Base-by-base conservation (phyloP, 2,329 filamentous ascomycete genomes). In the Parastagonospora avenae region DNA sequence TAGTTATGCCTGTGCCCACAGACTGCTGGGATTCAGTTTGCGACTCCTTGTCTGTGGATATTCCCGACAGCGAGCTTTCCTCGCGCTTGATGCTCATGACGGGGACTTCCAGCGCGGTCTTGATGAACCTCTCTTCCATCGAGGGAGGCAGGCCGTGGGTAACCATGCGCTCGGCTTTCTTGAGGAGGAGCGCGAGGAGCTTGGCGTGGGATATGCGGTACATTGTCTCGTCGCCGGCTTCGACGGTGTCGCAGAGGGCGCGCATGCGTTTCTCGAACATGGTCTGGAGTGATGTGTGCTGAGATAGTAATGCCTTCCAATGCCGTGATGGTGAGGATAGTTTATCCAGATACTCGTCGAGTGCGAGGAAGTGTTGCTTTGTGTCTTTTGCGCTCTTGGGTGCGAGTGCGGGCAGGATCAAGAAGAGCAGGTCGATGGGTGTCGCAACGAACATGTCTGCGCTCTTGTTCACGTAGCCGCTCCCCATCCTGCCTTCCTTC, bases 381-480 rank as follows among this genome's bases (percentile, higher is more conserved):
- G 77, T 72, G 41, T 80, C 77, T 19, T 78, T 76, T 9, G 70
- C 63, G 44, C 73, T 71, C 30, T 75, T 63, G 33, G 83, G 73
- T 1, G 78, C 76, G 1, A 97, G 80, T 4, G 86, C 82, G 0
- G 93, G 89, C 1, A 97, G 78, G 3, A 96, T 70, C 43, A 97
- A 79, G 76, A 97, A 97, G 2, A 97, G 68, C 4, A 90, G 83
- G 71, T 99, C 94, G 47, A 96, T 79, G 2, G 86, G 84, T 1
- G 94, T 96, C 8, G 93, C 91, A 52, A 97, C 76, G 64, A 89
- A 88, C n/a, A 97, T 76, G 52, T 92, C 86, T 30, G 91, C 85
- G 37, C 80, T 81, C 63, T 86, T 86, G 30, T 86, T 82, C 19
- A 91, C 75, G 59, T 83, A 84, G 10, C 81, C 84, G 62, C 60